These are phyloP conservation scores for Parietaria judaica DNA, from an alignment of 306 rosid genomes.

Conservation along the genomic window DNA sequence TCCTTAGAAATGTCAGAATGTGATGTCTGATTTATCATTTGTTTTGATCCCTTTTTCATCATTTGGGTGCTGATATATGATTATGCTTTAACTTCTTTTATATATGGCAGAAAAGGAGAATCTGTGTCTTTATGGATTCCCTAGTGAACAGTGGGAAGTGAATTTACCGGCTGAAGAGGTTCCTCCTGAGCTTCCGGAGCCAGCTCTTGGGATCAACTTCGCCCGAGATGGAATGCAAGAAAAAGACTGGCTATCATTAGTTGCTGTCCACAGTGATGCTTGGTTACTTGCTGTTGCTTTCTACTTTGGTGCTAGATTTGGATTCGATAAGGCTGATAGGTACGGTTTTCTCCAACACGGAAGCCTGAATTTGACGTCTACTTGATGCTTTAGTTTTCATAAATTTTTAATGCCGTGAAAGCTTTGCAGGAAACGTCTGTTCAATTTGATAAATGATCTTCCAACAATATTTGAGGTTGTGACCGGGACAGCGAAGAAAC, in stretches of 20 bases:
- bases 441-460: constrained; percentile 74
- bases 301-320: constrained; percentile 56
- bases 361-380: not conserved
- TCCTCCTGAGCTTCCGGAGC: constrained; percentile 74
- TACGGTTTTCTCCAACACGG: constrained; percentile 18
- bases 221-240: constrained; percentile 57
- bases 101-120: constrained; percentile 52
- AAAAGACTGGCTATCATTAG: constrained; percentile 62
- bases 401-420: not conserved
- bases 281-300: constrained; percentile 63
- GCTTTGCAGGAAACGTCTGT: constrained; percentile 66
- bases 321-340: constrained; percentile 65
- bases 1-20: not conserved
- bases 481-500: constrained; percentile 59
- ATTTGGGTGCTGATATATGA: not conserved
- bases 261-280: constrained; percentile 71
- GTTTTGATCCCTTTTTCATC: not conserved
- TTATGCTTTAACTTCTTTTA: constrained; percentile 3
- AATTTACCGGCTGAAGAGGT: constrained; percentile 60
- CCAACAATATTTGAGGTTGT: constrained; percentile 80
- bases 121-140: constrained; percentile 74
- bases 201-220: constrained; percentile 67
- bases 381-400: not conserved
- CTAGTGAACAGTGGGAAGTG: constrained; percentile 66
- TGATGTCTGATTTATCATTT: not conserved